A percentile compares a stretch with the other conserved stretches of the same genome.
Evolutionary conservation across 345 rosid genomes (phyloP).

Genomic region (Bruguiera parviflora): DNA sequence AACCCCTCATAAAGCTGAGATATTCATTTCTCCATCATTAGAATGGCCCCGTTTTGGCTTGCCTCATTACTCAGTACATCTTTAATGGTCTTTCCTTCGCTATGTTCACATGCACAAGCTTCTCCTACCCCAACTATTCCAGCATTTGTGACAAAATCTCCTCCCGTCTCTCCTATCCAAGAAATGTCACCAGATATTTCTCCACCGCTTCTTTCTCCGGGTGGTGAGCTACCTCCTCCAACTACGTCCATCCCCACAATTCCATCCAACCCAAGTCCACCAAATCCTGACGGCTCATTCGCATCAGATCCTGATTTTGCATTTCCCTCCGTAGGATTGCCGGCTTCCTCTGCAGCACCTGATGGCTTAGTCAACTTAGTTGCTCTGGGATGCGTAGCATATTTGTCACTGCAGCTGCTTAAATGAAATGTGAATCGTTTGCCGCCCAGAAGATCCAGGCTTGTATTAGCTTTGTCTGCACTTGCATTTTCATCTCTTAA

Average conservation of each 20-base stretch:
- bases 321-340: slow-evolving; percentile 37
- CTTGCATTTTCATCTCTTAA: slow-evolving; percentile 4
- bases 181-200: slow-evolving; percentile 71
- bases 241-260: slow-evolving; percentile 61
- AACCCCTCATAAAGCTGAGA: slow-evolving; percentile 5
- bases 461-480: not conserved
- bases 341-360: slow-evolving; percentile 38
- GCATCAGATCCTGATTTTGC: slow-evolving; percentile 47
- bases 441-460: not conserved
- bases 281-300: slow-evolving; percentile 55
- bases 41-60: slow-evolving; percentile 49
- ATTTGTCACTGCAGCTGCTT: slow-evolving; percentile 17
- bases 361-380: slow-evolving; percentile 6
- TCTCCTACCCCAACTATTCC: slow-evolving; percentile 36
- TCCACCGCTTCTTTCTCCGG: slow-evolving; percentile 71
- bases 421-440: not conserved
- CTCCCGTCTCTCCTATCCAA: slow-evolving; percentile 35
- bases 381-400: slow-evolving; percentile 11
- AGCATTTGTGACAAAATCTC: slow-evolving; percentile 28
- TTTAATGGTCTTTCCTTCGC: slow-evolving; percentile 33
- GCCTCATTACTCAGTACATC: slow-evolving; percentile 28
- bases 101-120: slow-evolving; percentile 23
- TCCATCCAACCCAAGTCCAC: slow-evolving; percentile 79
- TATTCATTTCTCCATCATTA: slow-evolving; percentile 60
- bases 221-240: slow-evolving; percentile 44